Evolutionary conservation across 2,329 filamentous ascomycete species (phyloP).

Genomic region (Microcera coccophila): DNA sequence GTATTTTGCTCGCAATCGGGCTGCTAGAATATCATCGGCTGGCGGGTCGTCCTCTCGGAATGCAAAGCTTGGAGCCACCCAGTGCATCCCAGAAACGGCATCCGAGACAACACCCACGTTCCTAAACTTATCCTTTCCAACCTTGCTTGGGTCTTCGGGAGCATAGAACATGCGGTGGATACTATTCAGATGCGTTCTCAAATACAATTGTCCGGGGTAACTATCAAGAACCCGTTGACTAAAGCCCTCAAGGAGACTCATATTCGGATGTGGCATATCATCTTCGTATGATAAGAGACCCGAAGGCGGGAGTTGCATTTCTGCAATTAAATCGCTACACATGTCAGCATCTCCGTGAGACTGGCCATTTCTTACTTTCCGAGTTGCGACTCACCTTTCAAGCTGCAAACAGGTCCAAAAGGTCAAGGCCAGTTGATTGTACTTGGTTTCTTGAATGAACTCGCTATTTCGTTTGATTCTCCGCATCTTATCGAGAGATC

Average conservation of each 20-base stretch:
- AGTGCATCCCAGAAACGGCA: conserved; percentile 40
- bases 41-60: conserved; percentile 68
- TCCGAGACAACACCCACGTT: conserved; percentile 46
- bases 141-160: conserved; percentile 35
- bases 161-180: conserved; percentile 57
- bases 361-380: background rate
- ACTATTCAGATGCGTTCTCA: conserved; percentile 61
- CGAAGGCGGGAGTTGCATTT: conserved; percentile 64
- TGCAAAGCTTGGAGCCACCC: conserved; percentile 48
- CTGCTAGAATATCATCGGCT: conserved; percentile 71
- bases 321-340: conserved; percentile 82
- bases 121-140: conserved; percentile 38
- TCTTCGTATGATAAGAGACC: conserved; percentile 59
- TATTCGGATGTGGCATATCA: conserved; percentile 64
- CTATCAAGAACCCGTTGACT: conserved; percentile 50
- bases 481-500: conserved; percentile 48
- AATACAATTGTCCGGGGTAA: conserved; percentile 60
- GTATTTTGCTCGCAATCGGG: conserved; percentile 86
- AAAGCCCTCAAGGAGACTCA: conserved; percentile 42
- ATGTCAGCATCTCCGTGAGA: conserved; percentile 7
- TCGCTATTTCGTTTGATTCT: conserved; percentile 36
- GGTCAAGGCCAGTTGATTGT: conserved; percentile 66
- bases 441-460: conserved; percentile 41
- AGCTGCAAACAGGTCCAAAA: conserved; percentile 95
- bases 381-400: conserved; percentile 60